Base-by-base conservation (phyloP, 2,329 filamentous ascomycete species). In the Neurospora sp. region DNA sequence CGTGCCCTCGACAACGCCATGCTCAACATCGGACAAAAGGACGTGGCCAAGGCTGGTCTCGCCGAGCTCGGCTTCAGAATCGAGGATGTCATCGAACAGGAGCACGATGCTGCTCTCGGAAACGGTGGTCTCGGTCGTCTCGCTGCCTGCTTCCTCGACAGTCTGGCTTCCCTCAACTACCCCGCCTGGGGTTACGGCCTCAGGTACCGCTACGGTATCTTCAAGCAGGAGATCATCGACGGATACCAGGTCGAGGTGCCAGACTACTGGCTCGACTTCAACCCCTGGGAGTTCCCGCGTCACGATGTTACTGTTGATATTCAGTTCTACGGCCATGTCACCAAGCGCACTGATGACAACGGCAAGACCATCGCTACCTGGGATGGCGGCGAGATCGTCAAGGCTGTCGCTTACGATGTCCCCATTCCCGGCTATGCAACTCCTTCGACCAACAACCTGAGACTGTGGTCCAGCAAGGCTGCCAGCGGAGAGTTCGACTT, bases 181-280 rank as follows among this genome's bases (percentile, higher is more conserved):
- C 92, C 96, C 10, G 96, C 96, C 23, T 99, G 96, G 96, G 96
- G 96, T 41, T 99, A 99, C 77, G 96, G 95, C 69, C 84, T 99
- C 75, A 89, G 96, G 77, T 99, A 99, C 84, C 87, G 93, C 80
- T 98, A 98, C 79, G 92, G 92, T 78, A 99, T 99, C 80, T 99
- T 99, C 89, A 98, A 98, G 84, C 96, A 99, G 83, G 96, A 98
- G 83, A 98, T 99, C 76, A 90, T 97, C 71, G 92, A 98, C 77
- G 96, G 96, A 70, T 99, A 97, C 80, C 96, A 99, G 81, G 93
- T 99, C 73, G 96, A 99, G 79, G 92, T 98, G 71, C 96, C 96
- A 23, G 96, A 99, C 80, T 98, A 99, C 82, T 99, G 96, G 96
- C 88, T 99, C 69, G 96, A 98, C 79, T 97, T 98, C 82, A 99